Evolutionary conservation across 345 rosid genomes (phyloP).

Genomic region (Odontarrhena argentea): DNA sequence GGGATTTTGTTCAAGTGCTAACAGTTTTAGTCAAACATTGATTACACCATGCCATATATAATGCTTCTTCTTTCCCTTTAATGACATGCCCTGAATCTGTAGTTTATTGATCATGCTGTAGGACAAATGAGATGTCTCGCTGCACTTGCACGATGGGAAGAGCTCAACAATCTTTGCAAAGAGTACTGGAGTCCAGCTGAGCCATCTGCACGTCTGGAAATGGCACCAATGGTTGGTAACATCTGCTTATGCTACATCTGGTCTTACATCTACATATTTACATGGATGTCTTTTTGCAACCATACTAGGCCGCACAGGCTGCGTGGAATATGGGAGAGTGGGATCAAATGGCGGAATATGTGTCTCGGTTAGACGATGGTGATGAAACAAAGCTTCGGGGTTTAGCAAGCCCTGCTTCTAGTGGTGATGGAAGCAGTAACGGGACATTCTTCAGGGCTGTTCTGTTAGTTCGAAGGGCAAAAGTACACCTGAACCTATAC

Average conservation of each 20-base stretch:
- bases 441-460: constrained; percentile 98
- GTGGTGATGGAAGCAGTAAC: constrained; percentile 90
- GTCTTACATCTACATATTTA: constrained; percentile 25
- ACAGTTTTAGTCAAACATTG: constrained; percentile 27
- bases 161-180: constrained; percentile 90
- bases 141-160: constrained; percentile 98
- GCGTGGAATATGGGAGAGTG: constrained; percentile 99
- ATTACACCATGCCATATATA: constrained; percentile 23
- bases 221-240: constrained; percentile 94
- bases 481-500: constrained; percentile 49
- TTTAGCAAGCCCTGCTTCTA: constrained; percentile 82
- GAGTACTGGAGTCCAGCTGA: constrained; percentile 99
- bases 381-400: constrained; percentile 86
- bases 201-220: constrained; percentile 93
- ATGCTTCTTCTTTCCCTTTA: constrained; percentile 24
- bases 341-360: constrained; percentile 99
- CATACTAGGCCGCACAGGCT: constrained; percentile 82
- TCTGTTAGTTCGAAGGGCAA: constrained; percentile 73
- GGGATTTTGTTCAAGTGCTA: constrained; percentile 28
- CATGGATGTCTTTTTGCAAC: constrained; percentile 27
- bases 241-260: constrained; percentile 29
- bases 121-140: constrained; percentile 99
- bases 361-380: constrained; percentile 89
- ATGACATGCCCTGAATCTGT: constrained; percentile 25
- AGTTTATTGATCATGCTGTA: constrained; percentile 41